Conservation (phyloP, 352 stramenopile genomes). For the Peronospora tabacina region DNA sequence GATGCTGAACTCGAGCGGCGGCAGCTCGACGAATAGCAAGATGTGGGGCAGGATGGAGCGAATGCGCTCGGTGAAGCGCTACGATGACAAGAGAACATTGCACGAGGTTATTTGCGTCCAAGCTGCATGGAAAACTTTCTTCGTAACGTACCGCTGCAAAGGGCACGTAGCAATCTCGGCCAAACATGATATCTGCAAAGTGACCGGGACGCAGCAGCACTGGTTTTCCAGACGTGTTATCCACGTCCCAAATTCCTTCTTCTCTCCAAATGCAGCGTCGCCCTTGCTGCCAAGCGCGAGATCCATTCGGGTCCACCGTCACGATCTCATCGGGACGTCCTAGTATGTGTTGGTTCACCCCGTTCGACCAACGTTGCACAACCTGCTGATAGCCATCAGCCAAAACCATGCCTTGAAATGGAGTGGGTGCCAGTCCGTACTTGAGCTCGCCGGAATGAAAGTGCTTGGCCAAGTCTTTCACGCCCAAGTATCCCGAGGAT, state of each 20-base stretch:
- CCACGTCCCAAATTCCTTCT: conserved; percentile 74
- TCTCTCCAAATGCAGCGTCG: conserved; percentile 69
- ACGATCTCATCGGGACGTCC: conserved; percentile 38
- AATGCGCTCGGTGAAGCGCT: conserved; percentile 53
- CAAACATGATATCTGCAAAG: conserved; percentile 69
- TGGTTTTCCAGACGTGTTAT: conserved; percentile 30
- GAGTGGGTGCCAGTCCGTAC: conserved; percentile 64
- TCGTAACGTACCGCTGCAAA: conserved; percentile 46
- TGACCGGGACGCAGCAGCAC: conserved; percentile 52
- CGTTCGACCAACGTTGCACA: conserved; percentile 69
- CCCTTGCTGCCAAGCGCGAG: conserved; percentile 61
- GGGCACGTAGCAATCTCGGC: conserved; percentile 72
- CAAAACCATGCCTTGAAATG: conserved; percentile 77
- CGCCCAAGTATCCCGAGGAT: conserved; percentile 63
- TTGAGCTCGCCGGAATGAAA: conserved; percentile 61
- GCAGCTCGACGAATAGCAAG: conserved; percentile 77
- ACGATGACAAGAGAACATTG: conserved; percentile 8
- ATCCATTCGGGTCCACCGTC: conserved; percentile 41
- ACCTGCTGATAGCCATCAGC: conserved; percentile 50
- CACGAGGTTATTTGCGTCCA: conserved; percentile 1
- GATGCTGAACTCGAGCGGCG: conserved; percentile 61
- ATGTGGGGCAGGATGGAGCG: conserved; percentile 45
- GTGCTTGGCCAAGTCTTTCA: conserved; percentile 44
- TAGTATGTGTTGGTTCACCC: conserved; percentile 67
- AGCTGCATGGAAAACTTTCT: not conserved